Evolutionary conservation across 1,284 basidiomycete genomes (phyloP).

Genomic region (Marasmius fiardii): DNA sequence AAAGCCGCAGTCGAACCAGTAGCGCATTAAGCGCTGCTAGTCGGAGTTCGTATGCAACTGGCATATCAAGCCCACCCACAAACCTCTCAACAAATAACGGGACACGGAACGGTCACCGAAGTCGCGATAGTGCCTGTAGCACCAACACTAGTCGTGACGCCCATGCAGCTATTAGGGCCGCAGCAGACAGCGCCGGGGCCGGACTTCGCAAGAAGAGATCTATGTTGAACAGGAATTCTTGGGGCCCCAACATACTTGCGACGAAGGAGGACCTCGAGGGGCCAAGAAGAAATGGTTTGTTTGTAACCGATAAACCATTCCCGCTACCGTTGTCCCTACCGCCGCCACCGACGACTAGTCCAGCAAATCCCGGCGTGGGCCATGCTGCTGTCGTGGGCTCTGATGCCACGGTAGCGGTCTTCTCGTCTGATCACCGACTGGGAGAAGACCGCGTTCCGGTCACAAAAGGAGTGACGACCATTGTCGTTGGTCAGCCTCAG

Average conservation of each 20-base stretch:
- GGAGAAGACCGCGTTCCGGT: no score
- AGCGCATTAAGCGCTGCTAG: neutral
- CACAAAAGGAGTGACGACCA: no score
- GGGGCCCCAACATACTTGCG: slow-evolving; percentile 8
- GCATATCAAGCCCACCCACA: neutral
- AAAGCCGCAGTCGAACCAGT: neutral
- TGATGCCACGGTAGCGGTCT: no score
- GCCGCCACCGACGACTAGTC: slow-evolving; percentile 4
- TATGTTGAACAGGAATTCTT: slow-evolving; percentile 12
- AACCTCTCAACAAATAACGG: neutral
- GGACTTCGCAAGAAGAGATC: slow-evolving; percentile 14
- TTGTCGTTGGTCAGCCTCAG: neutral
- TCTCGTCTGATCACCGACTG: no score
- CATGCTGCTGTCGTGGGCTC: neutral
- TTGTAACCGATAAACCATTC: neutral
- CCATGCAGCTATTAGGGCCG: slow-evolving; percentile 11
- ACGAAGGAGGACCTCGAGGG: neutral
- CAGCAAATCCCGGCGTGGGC: neutral
- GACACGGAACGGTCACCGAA: neutral
- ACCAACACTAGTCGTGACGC: neutral
- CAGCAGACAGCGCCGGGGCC: slow-evolving; percentile 9
- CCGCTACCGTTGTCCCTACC: neutral
- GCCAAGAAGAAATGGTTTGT: neutral
- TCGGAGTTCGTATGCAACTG: neutral
- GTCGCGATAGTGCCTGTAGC: neutral